Evolutionary conservation across 305 asterid genomes (phyloP), one percentile per base, ranked within the genome.

Genomic region (Fraxinus greggii): DNA sequence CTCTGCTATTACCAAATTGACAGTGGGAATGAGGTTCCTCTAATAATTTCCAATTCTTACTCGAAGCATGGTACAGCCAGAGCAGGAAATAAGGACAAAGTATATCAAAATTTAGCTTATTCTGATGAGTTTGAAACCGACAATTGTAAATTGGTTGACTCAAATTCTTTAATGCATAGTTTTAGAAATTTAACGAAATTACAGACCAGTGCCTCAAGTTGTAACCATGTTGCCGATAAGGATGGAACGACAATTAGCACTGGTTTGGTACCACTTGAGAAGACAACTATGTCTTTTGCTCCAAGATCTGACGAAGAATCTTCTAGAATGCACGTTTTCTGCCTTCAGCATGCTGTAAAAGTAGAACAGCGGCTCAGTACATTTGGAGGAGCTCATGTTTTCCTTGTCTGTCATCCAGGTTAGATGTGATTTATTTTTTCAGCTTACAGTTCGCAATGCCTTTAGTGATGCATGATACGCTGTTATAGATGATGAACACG

Each of bases 361-460:
- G 98, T 95, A 76, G 90, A 93, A 75, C 89, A 92, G 78, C 87
- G 82, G 84, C 98, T 97, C 87, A 91, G 89, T 70, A 74, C 81
- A 75, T 73, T 97, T 83, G 99, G 99, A 73, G 99, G 99, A 23
- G 94, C 91, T 56, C 91, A 83, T 48, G 87, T 97, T 87, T 87
- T 90, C 75, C 97, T 97, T 33, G 91, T 92, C 83, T 97, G 98
- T 88, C 98, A 97, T 87, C 98, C 98, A 87, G 99, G 99, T 95
- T 84, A 86, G 90, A 77, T 2, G 26, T 31, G 45, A 72, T 32
- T 72, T 72, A 32, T 4, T 32, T 32, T n/a, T 33, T 13, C 21
- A 7, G 2, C 42, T 32, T 72, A 33, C 28, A 67, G 24, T 31
- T 72, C 13, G 0, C 6, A n/a, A 33, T 32, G 35, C 24, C 76